phyloP scores from a whole-genome alignment of 768 basidiomycete genomes.

The Scleroderma bovista region DNA sequence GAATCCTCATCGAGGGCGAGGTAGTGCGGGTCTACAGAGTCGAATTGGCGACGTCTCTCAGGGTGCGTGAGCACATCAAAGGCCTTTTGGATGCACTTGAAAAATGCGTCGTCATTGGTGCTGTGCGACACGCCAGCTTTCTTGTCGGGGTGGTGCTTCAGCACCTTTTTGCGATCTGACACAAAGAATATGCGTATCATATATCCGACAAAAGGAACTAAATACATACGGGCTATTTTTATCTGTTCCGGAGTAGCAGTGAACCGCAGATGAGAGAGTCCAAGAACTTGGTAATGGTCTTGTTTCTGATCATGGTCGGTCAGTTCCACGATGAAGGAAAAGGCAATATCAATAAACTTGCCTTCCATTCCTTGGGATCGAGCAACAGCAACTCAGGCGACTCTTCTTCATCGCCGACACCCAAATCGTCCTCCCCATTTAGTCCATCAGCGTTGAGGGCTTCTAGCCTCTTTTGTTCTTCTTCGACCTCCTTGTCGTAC shows the following conservation, averaged over 20 bases:
- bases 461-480: slow-evolving; percentile 46
- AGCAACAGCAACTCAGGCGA: slow-evolving; percentile 55
- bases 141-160: slow-evolving; percentile 98
- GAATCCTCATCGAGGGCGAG: slow-evolving; percentile 71
- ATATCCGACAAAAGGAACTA: background rate
- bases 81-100: slow-evolving; percentile 99
- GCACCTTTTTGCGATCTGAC: slow-evolving; percentile 95
- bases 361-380: slow-evolving; percentile 99
- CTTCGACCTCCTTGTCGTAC: slow-evolving; percentile 63
- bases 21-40: slow-evolving; percentile 85
- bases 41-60: slow-evolving; percentile 91
- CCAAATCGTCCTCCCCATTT: slow-evolving; percentile 74
- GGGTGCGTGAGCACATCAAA: slow-evolving; percentile 84
- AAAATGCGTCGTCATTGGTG: slow-evolving; percentile 96
- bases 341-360: slow-evolving; percentile 25
- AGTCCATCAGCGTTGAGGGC: slow-evolving; percentile 43
- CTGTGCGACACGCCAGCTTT: slow-evolving; percentile 74
- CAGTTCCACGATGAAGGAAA: slow-evolving; percentile 3
- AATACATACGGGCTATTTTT: slow-evolving; percentile 83
- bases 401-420: slow-evolving; percentile 90
- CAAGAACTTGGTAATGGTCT: slow-evolving; percentile 96
- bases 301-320: slow-evolving; percentile 62
- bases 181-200: background rate
- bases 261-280: slow-evolving; percentile 86
- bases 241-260: slow-evolving; percentile 88